Conservation (phyloP, 2,329 filamentous ascomycete species). For the Colletotrichum nymphaeae region DNA sequence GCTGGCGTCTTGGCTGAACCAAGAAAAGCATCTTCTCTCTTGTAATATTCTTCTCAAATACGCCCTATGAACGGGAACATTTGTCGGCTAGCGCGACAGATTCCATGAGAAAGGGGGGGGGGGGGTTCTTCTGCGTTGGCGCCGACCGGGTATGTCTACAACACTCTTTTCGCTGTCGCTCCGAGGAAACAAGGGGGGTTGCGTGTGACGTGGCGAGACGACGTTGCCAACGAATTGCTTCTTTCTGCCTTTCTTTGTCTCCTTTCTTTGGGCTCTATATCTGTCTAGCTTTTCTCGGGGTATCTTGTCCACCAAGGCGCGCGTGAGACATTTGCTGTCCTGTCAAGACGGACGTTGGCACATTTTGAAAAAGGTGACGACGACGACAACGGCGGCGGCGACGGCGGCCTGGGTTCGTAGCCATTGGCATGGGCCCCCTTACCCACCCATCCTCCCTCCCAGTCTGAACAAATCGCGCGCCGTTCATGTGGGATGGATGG, state of each 20-base stretch:
- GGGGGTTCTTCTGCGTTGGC: neutral
- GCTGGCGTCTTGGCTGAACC: too few species aligned
- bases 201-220: constrained; percentile 9
- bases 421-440: neutral
- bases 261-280: too few species aligned
- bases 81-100: neutral
- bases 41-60: neutral
- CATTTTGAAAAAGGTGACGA: neutral
- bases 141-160: too few species aligned
- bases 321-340: neutral
- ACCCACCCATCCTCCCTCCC: too few species aligned
- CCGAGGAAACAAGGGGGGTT: neutral
- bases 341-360: neutral
- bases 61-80: neutral
- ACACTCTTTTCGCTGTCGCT: neutral
- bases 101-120: neutral
- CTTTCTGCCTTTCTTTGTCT: too few species aligned
- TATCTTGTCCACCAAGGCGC: too few species aligned
- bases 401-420: neutral
- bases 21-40: too few species aligned
- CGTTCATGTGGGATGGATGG: neutral
- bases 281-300: too few species aligned
- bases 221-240: neutral
- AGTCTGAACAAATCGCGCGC: neutral
- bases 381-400: neutral